Conservation (phyloP, 257 asterid genomes). For the Capsicum baccatum region DNA sequence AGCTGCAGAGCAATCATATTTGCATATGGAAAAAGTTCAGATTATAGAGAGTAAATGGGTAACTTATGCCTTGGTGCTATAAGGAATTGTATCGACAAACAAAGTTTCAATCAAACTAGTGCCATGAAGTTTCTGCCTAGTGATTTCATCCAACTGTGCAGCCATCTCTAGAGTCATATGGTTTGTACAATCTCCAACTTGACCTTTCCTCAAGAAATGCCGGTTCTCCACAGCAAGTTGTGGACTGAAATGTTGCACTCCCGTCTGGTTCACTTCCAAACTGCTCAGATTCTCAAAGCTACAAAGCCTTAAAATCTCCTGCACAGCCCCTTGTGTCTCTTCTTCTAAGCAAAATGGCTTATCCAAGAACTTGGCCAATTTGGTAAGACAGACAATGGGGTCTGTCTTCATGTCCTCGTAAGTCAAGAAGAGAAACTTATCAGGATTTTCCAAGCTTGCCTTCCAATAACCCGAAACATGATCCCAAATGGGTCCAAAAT, state of each 20-base stretch:
- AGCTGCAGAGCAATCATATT: background rate
- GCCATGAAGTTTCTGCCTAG: background rate
- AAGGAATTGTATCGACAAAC: background rate
- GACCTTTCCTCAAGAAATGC: constrained; percentile 12
- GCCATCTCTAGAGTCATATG: background rate
- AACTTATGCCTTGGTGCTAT: background rate
- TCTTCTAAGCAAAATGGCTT: background rate
- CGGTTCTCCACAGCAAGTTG: background rate
- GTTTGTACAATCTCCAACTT: constrained; percentile 16
- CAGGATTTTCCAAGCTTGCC: constrained; percentile 15
- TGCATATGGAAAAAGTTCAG: background rate
- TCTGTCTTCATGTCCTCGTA: constrained; percentile 2
- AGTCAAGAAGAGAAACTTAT: background rate
- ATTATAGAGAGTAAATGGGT: no score
- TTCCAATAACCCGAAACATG: background rate
- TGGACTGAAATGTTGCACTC: constrained; percentile 18
- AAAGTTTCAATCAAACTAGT: background rate
- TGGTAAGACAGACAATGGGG: background rate
- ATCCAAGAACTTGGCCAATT: constrained; percentile 22
- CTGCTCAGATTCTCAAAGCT: constrained; percentile 15
- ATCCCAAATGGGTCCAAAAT: constrained; percentile 11
- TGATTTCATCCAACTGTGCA: constrained; percentile 4
- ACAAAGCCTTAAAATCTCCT: constrained; percentile 5
- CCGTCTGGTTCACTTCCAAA: background rate
- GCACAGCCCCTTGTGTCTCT: background rate